These are phyloP conservation scores for Aspergillus pseudonomiae DNA, from an alignment of 2,329 filamentous ascomycete species.

Conservation along the genomic window DNA sequence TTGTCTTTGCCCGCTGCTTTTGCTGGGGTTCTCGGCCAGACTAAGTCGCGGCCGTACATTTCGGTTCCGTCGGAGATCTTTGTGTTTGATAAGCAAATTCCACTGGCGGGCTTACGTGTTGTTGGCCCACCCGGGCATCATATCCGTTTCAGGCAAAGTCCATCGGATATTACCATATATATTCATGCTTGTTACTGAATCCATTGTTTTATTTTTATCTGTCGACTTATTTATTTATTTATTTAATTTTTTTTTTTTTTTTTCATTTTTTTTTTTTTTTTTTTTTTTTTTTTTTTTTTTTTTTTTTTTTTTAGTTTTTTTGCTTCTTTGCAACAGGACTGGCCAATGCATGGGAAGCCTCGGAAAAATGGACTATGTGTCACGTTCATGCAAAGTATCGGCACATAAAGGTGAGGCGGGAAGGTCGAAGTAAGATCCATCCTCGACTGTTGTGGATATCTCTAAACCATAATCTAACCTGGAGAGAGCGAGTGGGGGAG, in stretches of 20 bases:
- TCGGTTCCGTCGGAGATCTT: background rate
- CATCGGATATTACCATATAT: no score
- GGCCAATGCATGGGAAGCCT: background rate
- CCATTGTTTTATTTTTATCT: no score
- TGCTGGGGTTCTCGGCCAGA: background rate
- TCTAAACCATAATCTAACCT: background rate
- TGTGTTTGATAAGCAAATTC: conserved; percentile 9
- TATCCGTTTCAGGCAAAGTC: conserved; percentile 4
- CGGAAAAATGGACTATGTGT: background rate
- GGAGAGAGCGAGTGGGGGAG: background rate
- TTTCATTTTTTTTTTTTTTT: no score
- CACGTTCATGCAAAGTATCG: background rate
- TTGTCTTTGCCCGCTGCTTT: background rate
- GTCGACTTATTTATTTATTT: no score
- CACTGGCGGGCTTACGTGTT: conserved; percentile 19
- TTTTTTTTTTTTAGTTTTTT: no score
- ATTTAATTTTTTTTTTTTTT: no score
- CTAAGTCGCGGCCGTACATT: background rate
- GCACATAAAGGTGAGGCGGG: conserved; percentile 2
- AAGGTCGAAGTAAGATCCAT: no score
- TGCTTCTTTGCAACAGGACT: no score
- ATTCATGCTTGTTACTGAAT: no score
- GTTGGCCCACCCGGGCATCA: conserved; percentile 14
- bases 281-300: no score
- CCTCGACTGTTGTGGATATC: background rate